Evolutionary conservation across 345 rosid genomes (phyloP), one percentile per base, ranked within the genome.

Genomic region (Eucalyptus pumila): DNA sequence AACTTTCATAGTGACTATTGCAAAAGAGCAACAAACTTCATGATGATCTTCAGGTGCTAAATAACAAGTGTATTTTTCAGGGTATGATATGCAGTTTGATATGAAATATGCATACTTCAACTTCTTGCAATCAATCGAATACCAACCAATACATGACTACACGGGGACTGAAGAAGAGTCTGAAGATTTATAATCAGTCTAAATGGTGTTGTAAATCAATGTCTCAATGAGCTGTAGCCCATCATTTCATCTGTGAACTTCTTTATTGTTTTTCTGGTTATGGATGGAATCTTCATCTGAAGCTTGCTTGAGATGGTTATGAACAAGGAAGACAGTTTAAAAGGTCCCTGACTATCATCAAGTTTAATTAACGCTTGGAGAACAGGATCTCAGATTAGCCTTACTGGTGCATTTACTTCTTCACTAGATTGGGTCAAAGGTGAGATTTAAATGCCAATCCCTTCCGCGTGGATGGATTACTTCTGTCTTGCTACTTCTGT

Each of bases 51-150:
- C 30, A 40, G 47, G 47, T 40, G 85, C 47, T 76, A 76, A 40
- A 76, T 76, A 76, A 40, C 30, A 52, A 12, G 26, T 86, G 80
- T 81, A 14, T 52, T 37, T 94, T 87, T 90, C 95, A 96, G 99
- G 99, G 98, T 96, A 96, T 89, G 88, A 87, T 88, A 96, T 96
- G 99, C 97, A 96, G 92, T 96, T 96, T 47, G 98, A 96, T 90
- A 86, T 96, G 91, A 96, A 96, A 93, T 96, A 95, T 91, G 97
- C 99, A 9, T 96, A 96, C 90, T 96, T 96, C 92, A 95, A 94
- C 93, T 96, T 96, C 91, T 87, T 96, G 94, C 96, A 95, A 83
- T 96, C 98, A 12, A 83, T 96, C n/a, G 86, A 90, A 85, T 92
- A 72, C 86, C 83, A 89, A 87, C 89, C 93, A 27, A 88, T 87